Conservation (phyloP, 1,284 basidiomycete genomes). For the Hypsizygus ulmarius region DNA sequence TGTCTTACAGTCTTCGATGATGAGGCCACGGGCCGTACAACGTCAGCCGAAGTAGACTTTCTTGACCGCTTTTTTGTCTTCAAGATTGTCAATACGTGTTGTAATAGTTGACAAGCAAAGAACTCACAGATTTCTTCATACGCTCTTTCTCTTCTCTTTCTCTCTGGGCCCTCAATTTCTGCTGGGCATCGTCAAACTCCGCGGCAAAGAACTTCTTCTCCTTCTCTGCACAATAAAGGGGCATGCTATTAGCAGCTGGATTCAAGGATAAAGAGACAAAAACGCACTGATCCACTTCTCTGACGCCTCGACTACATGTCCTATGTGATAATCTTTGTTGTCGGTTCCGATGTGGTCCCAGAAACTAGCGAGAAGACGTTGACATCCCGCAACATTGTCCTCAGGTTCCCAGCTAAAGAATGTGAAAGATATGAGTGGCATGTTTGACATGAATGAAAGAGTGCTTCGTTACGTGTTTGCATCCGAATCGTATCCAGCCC, state of each 20-base stretch:
- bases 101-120: background rate
- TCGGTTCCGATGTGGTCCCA: conserved; percentile 63
- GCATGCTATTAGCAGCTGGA: background rate
- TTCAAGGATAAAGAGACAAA: background rate
- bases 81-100: background rate
- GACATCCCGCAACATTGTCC: conserved; percentile 51
- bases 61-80: conserved; percentile 18
- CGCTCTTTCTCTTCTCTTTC: conserved; percentile 24
- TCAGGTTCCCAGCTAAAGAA: conserved; percentile 62
- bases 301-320: conserved; percentile 39
- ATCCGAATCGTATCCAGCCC: conserved; percentile 41
- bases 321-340: conserved; percentile 48
- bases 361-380: conserved; percentile 55
- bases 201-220: conserved; percentile 37
- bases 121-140: conserved; percentile 20
- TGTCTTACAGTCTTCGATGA: background rate
- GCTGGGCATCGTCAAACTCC: conserved; percentile 34
- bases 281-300: conserved; percentile 51
- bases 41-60: background rate
- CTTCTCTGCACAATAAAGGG: conserved; percentile 10
- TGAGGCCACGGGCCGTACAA: no score
- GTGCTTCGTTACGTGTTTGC: conserved; percentile 42
- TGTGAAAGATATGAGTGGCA: background rate
- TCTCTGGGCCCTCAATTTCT: conserved; percentile 24
- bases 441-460: conserved; percentile 3